Evolutionary conservation across 2,329 filamentous ascomycete genomes (phyloP).

Genomic region (Penicillium sp.): DNA sequence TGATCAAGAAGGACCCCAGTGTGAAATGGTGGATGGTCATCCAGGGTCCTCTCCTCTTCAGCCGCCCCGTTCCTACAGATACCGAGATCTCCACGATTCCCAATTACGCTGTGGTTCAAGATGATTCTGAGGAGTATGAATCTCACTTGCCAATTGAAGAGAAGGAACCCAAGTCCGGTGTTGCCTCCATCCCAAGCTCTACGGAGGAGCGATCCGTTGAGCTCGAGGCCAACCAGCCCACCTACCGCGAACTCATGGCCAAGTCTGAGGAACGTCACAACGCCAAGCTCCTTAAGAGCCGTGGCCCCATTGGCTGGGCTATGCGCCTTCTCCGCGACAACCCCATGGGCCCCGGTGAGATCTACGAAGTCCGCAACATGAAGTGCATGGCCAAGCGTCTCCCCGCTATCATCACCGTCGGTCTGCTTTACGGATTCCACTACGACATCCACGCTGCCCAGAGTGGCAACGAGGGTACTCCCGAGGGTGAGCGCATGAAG

Average conservation of each 20-base stretch:
- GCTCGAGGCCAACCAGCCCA: constrained; percentile 52
- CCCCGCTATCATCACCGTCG: constrained; percentile 64
- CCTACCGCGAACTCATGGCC: constrained; percentile 62
- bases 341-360: constrained; percentile 67
- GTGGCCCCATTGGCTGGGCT: constrained; percentile 75
- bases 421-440: constrained; percentile 68
- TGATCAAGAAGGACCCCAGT: constrained; percentile 66
- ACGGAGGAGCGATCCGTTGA: constrained; percentile 41
- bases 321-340: constrained; percentile 75
- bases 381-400: constrained; percentile 62
- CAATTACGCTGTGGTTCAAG: constrained; percentile 74
- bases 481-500: constrained; percentile 69
- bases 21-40: constrained; percentile 64
- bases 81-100: constrained; percentile 60
- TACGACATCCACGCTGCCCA: constrained; percentile 81
- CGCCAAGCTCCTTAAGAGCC: constrained; percentile 60
- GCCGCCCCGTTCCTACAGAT: constrained; percentile 55
- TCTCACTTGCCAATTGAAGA: constrained; percentile 31
- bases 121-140: constrained; percentile 52
- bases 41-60: constrained; percentile 63
- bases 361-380: constrained; percentile 74
- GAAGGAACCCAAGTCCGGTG: constrained; percentile 20
- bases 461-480: constrained; percentile 66
- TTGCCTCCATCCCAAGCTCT: constrained; percentile 20
- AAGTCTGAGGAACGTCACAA: constrained; percentile 59